phyloP scores from a whole-genome alignment of 2,329 filamentous ascomycete species.

The Phaeophleospora eucalypticola region DNA sequence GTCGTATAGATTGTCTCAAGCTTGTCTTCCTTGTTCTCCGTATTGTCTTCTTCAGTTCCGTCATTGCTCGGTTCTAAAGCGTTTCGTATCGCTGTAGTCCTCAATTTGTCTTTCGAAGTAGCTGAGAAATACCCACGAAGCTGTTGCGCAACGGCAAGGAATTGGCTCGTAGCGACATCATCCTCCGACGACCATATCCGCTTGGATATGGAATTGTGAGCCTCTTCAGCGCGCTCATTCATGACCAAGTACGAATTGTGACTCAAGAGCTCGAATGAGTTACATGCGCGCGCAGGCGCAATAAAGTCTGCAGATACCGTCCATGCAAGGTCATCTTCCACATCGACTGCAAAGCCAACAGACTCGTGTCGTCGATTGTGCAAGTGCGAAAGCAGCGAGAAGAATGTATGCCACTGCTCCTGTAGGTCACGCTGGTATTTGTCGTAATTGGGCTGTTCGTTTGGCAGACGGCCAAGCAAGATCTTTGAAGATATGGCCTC shows the following conservation, averaged over 20 bases:
- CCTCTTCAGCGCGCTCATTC: neutral
- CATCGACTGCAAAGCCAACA: constrained; percentile 71
- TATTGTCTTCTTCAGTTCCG: constrained; percentile 30
- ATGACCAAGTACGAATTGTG: constrained; percentile 53
- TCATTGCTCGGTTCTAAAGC: constrained; percentile 14
- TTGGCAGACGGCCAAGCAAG: constrained; percentile 57
- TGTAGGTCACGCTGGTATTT: constrained; percentile 70
- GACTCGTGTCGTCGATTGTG: constrained; percentile 83
- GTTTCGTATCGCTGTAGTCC: constrained; percentile 9
- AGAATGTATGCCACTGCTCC: constrained; percentile 85
- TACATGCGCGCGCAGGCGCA: constrained; percentile 75
- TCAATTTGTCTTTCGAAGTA: constrained; percentile 15
- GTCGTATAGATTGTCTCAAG: constrained; percentile 76
- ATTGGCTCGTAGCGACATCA: constrained; percentile 22
- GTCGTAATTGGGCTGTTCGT: constrained; percentile 68
- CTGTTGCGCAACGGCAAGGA: constrained; percentile 20
- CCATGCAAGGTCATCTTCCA: constrained; percentile 70
- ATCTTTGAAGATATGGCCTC: constrained; percentile 67
- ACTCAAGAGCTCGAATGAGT: constrained; percentile 67
- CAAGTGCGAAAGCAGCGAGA: constrained; percentile 76
- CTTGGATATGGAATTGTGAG: constrained; percentile 2
- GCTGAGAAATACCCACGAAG: constrained; percentile 15
- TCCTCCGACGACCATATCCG: constrained; percentile 34
- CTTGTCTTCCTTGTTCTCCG: constrained; percentile 60
- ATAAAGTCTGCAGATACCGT: constrained; percentile 77